Conservation (phyloP, 805 yeast species). For the Candida manassasensis region DNA sequence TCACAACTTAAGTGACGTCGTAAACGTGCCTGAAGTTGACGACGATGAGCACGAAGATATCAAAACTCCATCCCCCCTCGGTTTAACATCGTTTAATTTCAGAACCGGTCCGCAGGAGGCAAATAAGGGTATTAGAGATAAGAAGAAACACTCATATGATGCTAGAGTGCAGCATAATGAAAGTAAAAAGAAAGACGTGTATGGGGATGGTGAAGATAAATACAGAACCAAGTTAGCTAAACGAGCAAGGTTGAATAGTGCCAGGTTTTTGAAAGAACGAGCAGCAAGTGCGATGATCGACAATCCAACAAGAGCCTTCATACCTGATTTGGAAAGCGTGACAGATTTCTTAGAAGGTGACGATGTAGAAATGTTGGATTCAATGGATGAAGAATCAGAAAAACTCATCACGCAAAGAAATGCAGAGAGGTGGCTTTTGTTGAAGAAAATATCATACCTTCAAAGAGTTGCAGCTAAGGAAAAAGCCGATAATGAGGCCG, state of each 20-base stretch:
- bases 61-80: slow-evolving; percentile 26
- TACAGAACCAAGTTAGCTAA: slow-evolving; percentile 44
- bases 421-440: slow-evolving; percentile 62
- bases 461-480: slow-evolving; percentile 60
- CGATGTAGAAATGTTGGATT: slow-evolving; percentile 29
- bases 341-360: slow-evolving; percentile 50
- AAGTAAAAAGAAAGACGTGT: slow-evolving; percentile 68
- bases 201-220: slow-evolving; percentile 70
- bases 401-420: slow-evolving; percentile 38
- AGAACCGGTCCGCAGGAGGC: slow-evolving; percentile 75
- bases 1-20: slow-evolving; percentile 11
- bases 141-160: slow-evolving; percentile 76
- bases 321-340: slow-evolving; percentile 59
- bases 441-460: slow-evolving; percentile 66
- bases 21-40: slow-evolving; percentile 22
- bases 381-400: slow-evolving; percentile 36
- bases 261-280: slow-evolving; percentile 52
- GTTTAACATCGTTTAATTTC: slow-evolving; percentile 69
- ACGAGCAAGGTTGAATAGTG: slow-evolving; percentile 49
- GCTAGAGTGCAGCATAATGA: slow-evolving; percentile 67
- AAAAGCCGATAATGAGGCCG: slow-evolving; percentile 34
- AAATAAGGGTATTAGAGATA: slow-evolving; percentile 78
- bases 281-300: slow-evolving; percentile 44
- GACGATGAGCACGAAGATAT: slow-evolving; percentile 19
- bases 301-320: slow-evolving; percentile 27